Conservation (phyloP, 2,329 filamentous ascomycete species). For the Xylaria sp. region DNA sequence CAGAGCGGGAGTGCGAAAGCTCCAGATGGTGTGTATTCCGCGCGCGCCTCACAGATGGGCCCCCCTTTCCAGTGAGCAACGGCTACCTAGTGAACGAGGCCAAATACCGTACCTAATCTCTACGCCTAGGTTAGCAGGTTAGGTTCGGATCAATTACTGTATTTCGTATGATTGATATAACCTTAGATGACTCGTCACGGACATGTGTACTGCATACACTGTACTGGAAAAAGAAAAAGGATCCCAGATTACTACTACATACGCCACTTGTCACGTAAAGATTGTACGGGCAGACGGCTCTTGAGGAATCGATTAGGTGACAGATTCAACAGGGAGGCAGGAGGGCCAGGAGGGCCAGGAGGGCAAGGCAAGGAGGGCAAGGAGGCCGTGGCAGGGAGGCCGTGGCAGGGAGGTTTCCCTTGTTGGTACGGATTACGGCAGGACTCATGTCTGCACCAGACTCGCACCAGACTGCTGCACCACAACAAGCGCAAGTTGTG, state of each 20-base stretch:
- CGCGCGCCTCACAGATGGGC: too few relatives aligned
- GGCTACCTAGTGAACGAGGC: too few relatives aligned
- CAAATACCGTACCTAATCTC: too few relatives aligned
- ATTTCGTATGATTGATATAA: neutral
- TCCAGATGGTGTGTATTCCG: neutral
- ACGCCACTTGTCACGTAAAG: neutral
- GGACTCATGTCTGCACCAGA: too few relatives aligned
- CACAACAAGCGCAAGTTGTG: conserved; percentile 6
- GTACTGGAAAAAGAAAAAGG: neutral
- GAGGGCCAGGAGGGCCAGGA: too few relatives aligned
- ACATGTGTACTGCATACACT: too few relatives aligned
- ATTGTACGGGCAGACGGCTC: neutral
- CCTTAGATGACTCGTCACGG: neutral
- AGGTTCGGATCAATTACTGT: too few relatives aligned
- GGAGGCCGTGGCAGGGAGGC: too few relatives aligned
- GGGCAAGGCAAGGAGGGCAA: too few relatives aligned
- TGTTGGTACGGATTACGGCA: neutral
- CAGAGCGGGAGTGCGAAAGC: conserved; percentile 9
- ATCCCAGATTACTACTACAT: neutral
- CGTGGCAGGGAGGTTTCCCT: neutral
- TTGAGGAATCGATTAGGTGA: neutral
- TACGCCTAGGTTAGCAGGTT: too few relatives aligned
- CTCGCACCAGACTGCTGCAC: too few relatives aligned
- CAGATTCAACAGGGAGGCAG: neutral
- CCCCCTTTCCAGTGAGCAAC: too few relatives aligned